A percentile compares a stretch with the other conserved stretches of the same genome.
Evolutionary conservation across 2,329 filamentous ascomycete species (phyloP).

Genomic region (Cryphonectria parasitica): DNA sequence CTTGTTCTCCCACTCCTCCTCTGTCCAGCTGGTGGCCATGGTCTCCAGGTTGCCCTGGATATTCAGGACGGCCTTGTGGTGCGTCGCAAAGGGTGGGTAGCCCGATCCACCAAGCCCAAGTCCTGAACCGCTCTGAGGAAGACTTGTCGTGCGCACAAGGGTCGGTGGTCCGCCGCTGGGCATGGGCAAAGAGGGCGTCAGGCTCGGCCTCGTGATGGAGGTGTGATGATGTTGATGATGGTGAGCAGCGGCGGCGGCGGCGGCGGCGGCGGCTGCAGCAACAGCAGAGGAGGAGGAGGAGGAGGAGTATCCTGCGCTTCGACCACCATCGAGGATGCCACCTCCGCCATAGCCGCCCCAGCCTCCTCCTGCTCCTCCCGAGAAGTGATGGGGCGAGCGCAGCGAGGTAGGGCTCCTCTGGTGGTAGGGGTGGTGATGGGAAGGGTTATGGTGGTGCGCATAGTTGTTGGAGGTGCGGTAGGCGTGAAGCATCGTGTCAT

Average conservation of each 20-base stretch:
- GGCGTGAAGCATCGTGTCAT: slow-evolving; percentile 58
- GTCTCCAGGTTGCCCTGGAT: slow-evolving; percentile 81
- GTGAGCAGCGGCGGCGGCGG: too few relatives aligned
- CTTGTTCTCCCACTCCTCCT: slow-evolving; percentile 78
- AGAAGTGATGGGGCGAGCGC: slow-evolving; percentile 34
- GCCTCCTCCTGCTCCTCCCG: neutral
- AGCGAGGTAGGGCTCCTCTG: slow-evolving; percentile 31
- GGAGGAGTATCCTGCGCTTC: slow-evolving; percentile 49
- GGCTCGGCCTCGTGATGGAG: slow-evolving; percentile 49
- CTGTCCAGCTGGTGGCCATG: slow-evolving; percentile 84
- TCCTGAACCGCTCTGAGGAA: slow-evolving; percentile 46
- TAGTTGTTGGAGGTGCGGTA: slow-evolving; percentile 59
- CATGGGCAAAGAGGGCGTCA: slow-evolving; percentile 54
- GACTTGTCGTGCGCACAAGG: slow-evolving; percentile 61
- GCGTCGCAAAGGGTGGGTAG: slow-evolving; percentile 77
- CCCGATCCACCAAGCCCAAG: slow-evolving; percentile 42
- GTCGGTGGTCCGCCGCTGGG: slow-evolving; percentile 46
- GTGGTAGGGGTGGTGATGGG: slow-evolving; percentile 28
- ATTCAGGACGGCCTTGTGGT: slow-evolving; percentile 76
- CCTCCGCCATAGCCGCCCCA: slow-evolving; percentile 26
- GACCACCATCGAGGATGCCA: slow-evolving; percentile 43
- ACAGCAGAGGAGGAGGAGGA: slow-evolving; percentile 32
- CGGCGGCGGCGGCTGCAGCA: too few relatives aligned
- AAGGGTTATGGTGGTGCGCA: slow-evolving; percentile 34
- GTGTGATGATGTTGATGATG: slow-evolving; percentile 46